phyloP scores from a whole-genome alignment of 495 filamentous ascomycete species.

The Oidiodendron maius region DNA sequence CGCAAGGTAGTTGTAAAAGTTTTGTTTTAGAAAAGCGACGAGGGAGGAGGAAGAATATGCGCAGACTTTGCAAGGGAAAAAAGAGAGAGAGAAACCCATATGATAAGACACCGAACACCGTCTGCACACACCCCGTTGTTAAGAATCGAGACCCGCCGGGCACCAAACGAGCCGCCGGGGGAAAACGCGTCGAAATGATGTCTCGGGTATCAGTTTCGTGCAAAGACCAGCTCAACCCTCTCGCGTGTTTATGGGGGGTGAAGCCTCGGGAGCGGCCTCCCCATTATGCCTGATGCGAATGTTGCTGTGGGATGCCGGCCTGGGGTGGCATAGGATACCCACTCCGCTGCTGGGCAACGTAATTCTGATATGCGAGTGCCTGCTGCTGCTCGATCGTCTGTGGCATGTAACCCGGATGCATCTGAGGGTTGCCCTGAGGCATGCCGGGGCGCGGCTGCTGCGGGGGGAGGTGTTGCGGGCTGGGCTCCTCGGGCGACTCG shows the following conservation, averaged over 20 bases:
- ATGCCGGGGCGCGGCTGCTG: slow-evolving; percentile 45
- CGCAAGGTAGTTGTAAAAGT: slow-evolving; percentile 11
- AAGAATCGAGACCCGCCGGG: slow-evolving; percentile 22
- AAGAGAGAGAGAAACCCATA: slow-evolving; percentile 18
- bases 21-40: slow-evolving; percentile 8
- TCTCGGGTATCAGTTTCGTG: slow-evolving; percentile 22
- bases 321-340: slow-evolving; percentile 46
- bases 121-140: slow-evolving; percentile 11
- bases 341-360: slow-evolving; percentile 43
- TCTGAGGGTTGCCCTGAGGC: slow-evolving; percentile 40
- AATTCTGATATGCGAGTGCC: slow-evolving; percentile 55
- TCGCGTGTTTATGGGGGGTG: slow-evolving; percentile 12
- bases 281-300: slow-evolving; percentile 46
- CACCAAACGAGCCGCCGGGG: slow-evolving; percentile 13
- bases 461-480: slow-evolving; percentile 51
- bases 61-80: slow-evolving; percentile 11
- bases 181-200: slow-evolving; percentile 18
- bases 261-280: slow-evolving; percentile 8
- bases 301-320: slow-evolving; percentile 47
- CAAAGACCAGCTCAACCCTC: slow-evolving; percentile 19
- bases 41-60: slow-evolving; percentile 7
- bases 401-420: slow-evolving; percentile 44
- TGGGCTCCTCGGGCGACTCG: slow-evolving; percentile 59
- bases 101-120: slow-evolving; percentile 23
- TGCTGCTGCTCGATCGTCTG: slow-evolving; percentile 41